These are phyloP conservation scores for Dalbergia cultrata DNA, from an alignment of 306 rosid species.

Conservation along the genomic window DNA sequence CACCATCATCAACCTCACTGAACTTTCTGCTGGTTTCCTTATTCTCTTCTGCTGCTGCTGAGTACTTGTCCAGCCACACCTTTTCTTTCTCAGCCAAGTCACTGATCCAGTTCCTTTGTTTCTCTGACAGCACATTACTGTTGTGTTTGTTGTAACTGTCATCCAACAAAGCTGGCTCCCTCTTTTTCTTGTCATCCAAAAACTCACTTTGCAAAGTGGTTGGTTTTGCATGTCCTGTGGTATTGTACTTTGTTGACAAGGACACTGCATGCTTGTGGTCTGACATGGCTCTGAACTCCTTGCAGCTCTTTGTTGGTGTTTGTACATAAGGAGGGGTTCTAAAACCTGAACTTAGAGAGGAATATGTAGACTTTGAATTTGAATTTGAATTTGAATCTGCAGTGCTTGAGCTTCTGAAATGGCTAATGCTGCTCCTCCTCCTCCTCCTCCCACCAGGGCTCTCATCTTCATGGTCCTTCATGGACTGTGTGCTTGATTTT, in stretches of 20 bases:
- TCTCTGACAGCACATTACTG: conserved; percentile 54
- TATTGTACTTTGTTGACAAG: conserved; percentile 47
- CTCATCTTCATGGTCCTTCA: conserved; percentile 73
- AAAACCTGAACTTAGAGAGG: conserved; percentile 81
- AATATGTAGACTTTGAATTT: conserved; percentile 68
- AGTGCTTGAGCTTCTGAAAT: conserved; percentile 75
- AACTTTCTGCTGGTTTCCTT: conserved; percentile 45
- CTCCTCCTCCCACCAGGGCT: conserved; percentile 78
- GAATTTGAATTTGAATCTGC: conserved; percentile 53
- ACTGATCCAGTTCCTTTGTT: conserved; percentile 53
- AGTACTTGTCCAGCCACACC: conserved; percentile 44
- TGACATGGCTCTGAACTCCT: conserved; percentile 67
- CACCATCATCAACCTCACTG: conserved; percentile 75
- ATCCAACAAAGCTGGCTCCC: conserved; percentile 52
- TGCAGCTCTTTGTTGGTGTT: conserved; percentile 78
- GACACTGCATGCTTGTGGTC: conserved; percentile 62
- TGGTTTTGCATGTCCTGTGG: conserved; percentile 50
- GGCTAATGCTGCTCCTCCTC: conserved; percentile 93
- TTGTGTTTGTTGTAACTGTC: conserved; percentile 45
- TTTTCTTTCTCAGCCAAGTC: conserved; percentile 53
- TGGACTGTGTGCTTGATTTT: conserved; percentile 70
- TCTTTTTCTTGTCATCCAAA: conserved; percentile 62
- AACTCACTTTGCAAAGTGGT: conserved; percentile 53
- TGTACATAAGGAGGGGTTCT: conserved; percentile 81
- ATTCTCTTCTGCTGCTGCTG: conserved; percentile 44